Percentiles rank a stretch among this genome's conserved stretches.
phyloP scores from a whole-genome alignment of 2,329 filamentous ascomycete genomes.

The Xylaria sp. region DNA sequence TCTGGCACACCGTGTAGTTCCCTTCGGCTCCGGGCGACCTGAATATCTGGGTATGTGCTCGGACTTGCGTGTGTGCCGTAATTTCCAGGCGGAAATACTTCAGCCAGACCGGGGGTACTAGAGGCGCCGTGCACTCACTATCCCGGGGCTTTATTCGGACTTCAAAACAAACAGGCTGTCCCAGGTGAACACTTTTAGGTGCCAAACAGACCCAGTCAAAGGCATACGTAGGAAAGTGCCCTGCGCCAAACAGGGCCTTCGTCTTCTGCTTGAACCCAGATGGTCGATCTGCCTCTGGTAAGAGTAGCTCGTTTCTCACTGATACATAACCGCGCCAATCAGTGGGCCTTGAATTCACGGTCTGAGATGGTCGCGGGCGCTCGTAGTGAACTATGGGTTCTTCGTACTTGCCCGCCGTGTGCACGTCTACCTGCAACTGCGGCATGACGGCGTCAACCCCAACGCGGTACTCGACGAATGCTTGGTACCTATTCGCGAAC shows the following conservation, averaged over 20 bases:
- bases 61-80: conserved; percentile 19
- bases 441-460: conserved; percentile 33
- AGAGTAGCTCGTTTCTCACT: conserved; percentile 32
- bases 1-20: conserved; percentile 7
- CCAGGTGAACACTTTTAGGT: conserved; percentile 25
- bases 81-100: conserved; percentile 25
- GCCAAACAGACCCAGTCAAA: conserved; percentile 36
- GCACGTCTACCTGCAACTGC: conserved; percentile 25
- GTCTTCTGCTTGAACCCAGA: conserved; percentile 35
- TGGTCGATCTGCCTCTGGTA: conserved; percentile 33
- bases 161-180: conserved; percentile 27
- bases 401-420: conserved; percentile 21
- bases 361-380: conserved; percentile 3
- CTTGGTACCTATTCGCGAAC: conserved; percentile 27
- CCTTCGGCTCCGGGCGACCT: conserved; percentile 3
- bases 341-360: neutral
- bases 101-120: conserved; percentile 31
- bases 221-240: conserved; percentile 31
- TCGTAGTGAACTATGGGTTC: conserved; percentile 34
- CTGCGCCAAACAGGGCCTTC: conserved; percentile 31
- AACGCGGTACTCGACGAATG: conserved; percentile 36
- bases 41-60: conserved; percentile 18
- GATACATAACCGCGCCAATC: conserved; percentile 26
- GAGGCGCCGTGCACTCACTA: conserved; percentile 27
- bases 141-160: conserved; percentile 29